Conservation (phyloP, 805 yeast genomes). For the Wickerhamomyces chaumierensis region DNA sequence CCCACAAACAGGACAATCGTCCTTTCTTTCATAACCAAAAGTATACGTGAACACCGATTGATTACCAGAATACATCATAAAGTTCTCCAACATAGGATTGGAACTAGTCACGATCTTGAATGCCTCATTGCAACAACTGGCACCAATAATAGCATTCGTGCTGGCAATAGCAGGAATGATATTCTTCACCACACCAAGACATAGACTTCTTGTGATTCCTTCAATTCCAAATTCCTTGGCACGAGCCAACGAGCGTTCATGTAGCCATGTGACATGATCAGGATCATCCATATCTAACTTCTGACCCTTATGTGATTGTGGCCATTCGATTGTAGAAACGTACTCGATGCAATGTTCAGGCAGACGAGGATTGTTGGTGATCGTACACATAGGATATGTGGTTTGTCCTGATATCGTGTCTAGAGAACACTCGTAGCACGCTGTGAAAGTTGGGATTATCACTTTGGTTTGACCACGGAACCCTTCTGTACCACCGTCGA, state of each 20-base stretch:
- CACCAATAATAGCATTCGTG: slow-evolving; percentile 87
- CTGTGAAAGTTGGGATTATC: slow-evolving; percentile 71
- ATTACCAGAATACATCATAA: slow-evolving; percentile 82
- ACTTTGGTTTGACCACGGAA: slow-evolving; percentile 85
- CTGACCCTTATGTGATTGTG: slow-evolving; percentile 30
- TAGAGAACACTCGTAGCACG: slow-evolving; percentile 89
- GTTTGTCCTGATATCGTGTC: slow-evolving; percentile 52
- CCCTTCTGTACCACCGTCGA: slow-evolving; percentile 96
- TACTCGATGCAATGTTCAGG: slow-evolving; percentile 95
- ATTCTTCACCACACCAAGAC: slow-evolving; percentile 82
- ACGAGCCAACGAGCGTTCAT: slow-evolving; percentile 38
- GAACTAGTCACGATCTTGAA: slow-evolving; percentile 66
- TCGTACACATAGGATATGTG: slow-evolving; percentile 85
- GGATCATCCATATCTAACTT: slow-evolving; percentile 60
- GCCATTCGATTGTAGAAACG: slow-evolving; percentile 74
- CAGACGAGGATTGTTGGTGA: slow-evolving; percentile 86
- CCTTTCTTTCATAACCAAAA: slow-evolving; percentile 48
- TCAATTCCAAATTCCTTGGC: slow-evolving; percentile 54
- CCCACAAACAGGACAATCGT: slow-evolving; percentile 75
- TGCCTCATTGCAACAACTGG: slow-evolving; percentile 78
- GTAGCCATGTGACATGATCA: slow-evolving; percentile 56
- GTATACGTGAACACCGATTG: slow-evolving; percentile 67
- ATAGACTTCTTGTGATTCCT: slow-evolving; percentile 61
- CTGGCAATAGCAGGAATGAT: slow-evolving; percentile 93
- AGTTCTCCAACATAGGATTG: slow-evolving; percentile 58